Percentiles rank a stretch among this genome's conserved stretches.
These are phyloP conservation scores for Potentilla sterilis DNA, from an alignment of 306 rosid species.

Conservation along the genomic window DNA sequence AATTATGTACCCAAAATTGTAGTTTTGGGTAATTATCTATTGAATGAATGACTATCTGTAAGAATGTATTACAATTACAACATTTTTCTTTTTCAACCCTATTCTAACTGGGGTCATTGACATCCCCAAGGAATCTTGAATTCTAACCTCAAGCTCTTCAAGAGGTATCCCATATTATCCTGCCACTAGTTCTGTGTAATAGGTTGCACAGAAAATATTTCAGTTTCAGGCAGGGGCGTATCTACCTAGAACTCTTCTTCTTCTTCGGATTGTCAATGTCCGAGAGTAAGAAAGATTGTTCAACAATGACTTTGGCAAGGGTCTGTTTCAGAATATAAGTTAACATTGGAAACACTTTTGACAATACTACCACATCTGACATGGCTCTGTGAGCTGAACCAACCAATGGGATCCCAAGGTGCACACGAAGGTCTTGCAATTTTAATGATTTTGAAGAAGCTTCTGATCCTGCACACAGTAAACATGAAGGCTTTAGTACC, in stretches of 20 bases:
- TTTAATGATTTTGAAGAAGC: constrained; percentile 23
- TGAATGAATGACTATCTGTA: constrained; percentile 20
- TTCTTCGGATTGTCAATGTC: constrained; percentile 55
- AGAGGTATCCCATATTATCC: background rate
- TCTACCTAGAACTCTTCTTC: constrained; percentile 56
- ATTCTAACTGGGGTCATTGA: background rate
- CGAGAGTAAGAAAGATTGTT: constrained; percentile 49
- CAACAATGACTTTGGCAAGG: constrained; percentile 40
- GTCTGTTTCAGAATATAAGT: constrained; percentile 56
- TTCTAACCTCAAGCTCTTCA: constrained; percentile 4
- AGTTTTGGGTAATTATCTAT: too few species aligned
- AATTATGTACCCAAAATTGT: too few species aligned
- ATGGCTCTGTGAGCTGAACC: constrained; percentile 87
- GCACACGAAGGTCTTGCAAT: constrained; percentile 53
- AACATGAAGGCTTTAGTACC: constrained; percentile 18
- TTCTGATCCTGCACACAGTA: constrained; percentile 46
- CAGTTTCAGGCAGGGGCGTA: constrained; percentile 18
- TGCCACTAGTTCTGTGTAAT: constrained; percentile 20
- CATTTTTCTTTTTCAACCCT: constrained; percentile 24
- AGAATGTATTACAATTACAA: constrained; percentile 22
- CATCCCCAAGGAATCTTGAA: constrained; percentile 5
- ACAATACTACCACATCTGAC: constrained; percentile 64
- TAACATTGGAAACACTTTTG: constrained; percentile 59
- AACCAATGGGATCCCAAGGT: constrained; percentile 41
- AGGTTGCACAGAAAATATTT: constrained; percentile 19